Base-by-base conservation (phyloP, 2,329 filamentous ascomycete genomes). In the Thelonectria olida region DNA sequence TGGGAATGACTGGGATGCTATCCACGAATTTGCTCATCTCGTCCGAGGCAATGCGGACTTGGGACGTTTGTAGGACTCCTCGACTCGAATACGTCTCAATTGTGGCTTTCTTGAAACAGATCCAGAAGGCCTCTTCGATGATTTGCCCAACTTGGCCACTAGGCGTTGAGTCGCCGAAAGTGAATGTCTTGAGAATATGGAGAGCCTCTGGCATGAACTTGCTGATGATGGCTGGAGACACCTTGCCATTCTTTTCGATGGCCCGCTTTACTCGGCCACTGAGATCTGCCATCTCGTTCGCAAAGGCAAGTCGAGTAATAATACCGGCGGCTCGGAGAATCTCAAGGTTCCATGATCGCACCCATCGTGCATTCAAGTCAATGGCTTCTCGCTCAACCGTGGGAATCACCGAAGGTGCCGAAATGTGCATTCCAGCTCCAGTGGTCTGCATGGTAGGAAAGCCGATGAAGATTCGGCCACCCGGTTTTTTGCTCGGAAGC, bases 361-460 rank as follows among this genome's bases (percentile, higher is more conserved):
- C 95, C 83, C 93, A 97, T 57, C 94, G 88, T 15, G 96, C 96
- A 75, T 99, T 98, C 64, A 99, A 83, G 76, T 99, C 96, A 59
- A 99, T 97, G 54, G 93, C 96, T 75, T 99, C 96, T 73, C 96
- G 89, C 77, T 99, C 96, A 2, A 99, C 96, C 0, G 96, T 99
- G 0, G 96, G 96, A 58, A 99, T 99, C 13, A 99, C 90, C 0
- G 95, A 97, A 1, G 94, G 96, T 0, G 96, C 96, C 12, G 95
- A 98, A 27, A 99, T 91, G 76, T 99, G 96, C 74, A 96, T 91
- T 15, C 95, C 92, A 25, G 95, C 89, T 55, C 95, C 96, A 0
- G 96, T 99, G 0, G 96, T 99, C 79, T 99, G 96, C 68, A 95
- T 94, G 2, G 96, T 99, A 3, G 96, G 95, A 73, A 99, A 99